A percentile compares a stretch with the other conserved stretches of the same genome.
Evolutionary conservation across 1,284 basidiomycete genomes (phyloP).

Genomic region (Fomitopsis betulina): DNA sequence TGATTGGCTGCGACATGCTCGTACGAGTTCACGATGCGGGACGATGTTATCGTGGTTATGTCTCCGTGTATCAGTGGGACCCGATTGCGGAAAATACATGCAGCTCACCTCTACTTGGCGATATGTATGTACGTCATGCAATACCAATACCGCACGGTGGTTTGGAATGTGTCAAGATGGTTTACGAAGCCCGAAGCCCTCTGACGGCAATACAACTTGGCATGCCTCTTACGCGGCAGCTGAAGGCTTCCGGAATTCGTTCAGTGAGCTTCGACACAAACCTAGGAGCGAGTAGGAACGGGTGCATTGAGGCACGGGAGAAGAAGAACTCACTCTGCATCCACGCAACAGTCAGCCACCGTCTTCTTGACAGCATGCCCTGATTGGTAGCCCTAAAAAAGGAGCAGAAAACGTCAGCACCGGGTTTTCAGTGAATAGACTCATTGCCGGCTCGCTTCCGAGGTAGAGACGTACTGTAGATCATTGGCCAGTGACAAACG

Average conservation of each 20-base stretch:
- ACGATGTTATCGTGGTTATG: not conserved
- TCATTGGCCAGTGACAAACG: not conserved
- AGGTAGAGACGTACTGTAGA: not conserved
- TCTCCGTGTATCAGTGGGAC: not conserved
- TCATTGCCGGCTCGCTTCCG: not conserved
- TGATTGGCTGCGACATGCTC: not conserved
- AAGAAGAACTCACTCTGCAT: not conserved
- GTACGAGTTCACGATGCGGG: not conserved
- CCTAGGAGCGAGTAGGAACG: not conserved
- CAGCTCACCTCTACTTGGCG: not conserved
- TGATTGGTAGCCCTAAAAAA: too few species aligned
- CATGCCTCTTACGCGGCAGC: not conserved
- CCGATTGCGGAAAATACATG: not conserved
- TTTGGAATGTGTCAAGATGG: not conserved
- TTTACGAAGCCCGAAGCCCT: not conserved
- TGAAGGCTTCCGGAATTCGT: not conserved
- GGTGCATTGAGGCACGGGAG: not conserved
- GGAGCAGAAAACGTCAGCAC: not conserved
- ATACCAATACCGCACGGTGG: not conserved
- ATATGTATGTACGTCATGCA: not conserved
- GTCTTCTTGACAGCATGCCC: too few species aligned
- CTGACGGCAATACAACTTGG: not conserved
- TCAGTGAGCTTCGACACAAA: not conserved
- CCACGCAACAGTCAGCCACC: not conserved
- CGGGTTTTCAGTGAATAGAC: not conserved